Base-by-base conservation (phyloP, 176 grass and related monocot genomes). In the Oryza meridionalis region DNA sequence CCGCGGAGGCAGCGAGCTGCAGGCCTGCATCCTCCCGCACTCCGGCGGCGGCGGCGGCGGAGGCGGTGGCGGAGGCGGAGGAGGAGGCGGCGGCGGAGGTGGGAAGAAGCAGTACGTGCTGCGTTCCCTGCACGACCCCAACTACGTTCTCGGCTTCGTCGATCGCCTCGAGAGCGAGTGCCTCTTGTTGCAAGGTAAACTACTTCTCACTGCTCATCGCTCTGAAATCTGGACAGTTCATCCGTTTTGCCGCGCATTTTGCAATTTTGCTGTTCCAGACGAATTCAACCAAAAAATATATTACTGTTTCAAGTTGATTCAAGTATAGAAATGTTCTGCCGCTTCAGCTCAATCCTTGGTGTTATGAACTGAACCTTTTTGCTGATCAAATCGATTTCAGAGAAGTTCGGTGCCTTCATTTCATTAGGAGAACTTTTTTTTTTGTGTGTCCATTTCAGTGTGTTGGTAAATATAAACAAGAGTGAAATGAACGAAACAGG, bases 1-100 rank as follows among this genome's bases (percentile, higher is more conserved):
- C 68, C 82, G 87, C 0, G 91, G 88, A 15, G 85, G 81, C 74
- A 55, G 78, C 11, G 83, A 86, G 47, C 84, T 90, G 45, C 88
- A 90, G 84, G 88, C 88, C 59, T 90, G 92, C 90, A 38, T 92
- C 90, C 82, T 94, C n/a, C 92, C 90, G 8, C 90, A 85, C 84
- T 64, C 88, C 0, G 22, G 17, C 62, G 44, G 35, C 13, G 63
- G 37, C n/a, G 68, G 68, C 5, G 69, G 33, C 3, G 45, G 40
- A 5, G 45, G 40, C 9, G 59, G 9, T 22, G 49, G 64, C 64
- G 63, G 37, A 42, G 68, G 68, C 5, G 69, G 33, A 35, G 45
- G 40, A 5, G 59, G 9, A 22, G 49, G 64, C 49, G 63, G 37
- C n/a, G 68, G 69, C 5, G 69, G 66, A 7, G 88, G 72, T 2